Base-by-base conservation (phyloP, 768 basidiomycete genomes). In the Tulasnella sp. region DNA sequence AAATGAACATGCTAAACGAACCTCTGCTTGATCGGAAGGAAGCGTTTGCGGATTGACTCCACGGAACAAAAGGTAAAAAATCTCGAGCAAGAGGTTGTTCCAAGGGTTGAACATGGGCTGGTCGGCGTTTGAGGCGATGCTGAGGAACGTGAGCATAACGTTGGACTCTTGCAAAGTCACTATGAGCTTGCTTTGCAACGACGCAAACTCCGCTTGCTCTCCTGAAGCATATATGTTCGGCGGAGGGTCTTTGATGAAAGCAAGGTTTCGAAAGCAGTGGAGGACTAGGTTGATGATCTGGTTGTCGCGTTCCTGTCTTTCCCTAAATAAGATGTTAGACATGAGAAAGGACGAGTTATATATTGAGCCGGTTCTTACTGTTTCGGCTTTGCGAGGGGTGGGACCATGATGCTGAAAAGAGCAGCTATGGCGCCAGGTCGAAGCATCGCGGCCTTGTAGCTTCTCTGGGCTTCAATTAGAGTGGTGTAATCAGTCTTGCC, bases 71-170 rank as follows among this genome's bases (percentile, higher is more conserved):
- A 98, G 87, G 79, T 96, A 96, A 72, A 98, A 85, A 35, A 95
- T 95, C 80, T 99, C 97, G 42, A 98, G 86, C 6, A 94, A 86
- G 44, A 98, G 84, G 5, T 92, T 92, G 78, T 98, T 98, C 85
- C 88, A 95, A 3, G 84, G 83, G 71, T 89, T 90, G 80, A 93
- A 90, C 73, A 94, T 83, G n/a, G 89, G 84, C 77, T 95, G 92
- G 59, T 86, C 85, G 0, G 87, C 82, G 76, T 94, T 94, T 8
- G 91, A 87, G 19, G 95, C 90, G 72, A 98, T 87, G 14, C 94
- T 95, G 62, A 95, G 83, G 11, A 99, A 80, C 0, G 98, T 83
- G 69, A 92, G 86, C 29, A 94, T 82, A 69, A 88, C 87, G 76
- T 89, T 86, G 1, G 91, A 87, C 71, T 90, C 87, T 35, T 87